Conservation (phyloP, 805 yeast species). For the Yarrowia keelungensis region DNA sequence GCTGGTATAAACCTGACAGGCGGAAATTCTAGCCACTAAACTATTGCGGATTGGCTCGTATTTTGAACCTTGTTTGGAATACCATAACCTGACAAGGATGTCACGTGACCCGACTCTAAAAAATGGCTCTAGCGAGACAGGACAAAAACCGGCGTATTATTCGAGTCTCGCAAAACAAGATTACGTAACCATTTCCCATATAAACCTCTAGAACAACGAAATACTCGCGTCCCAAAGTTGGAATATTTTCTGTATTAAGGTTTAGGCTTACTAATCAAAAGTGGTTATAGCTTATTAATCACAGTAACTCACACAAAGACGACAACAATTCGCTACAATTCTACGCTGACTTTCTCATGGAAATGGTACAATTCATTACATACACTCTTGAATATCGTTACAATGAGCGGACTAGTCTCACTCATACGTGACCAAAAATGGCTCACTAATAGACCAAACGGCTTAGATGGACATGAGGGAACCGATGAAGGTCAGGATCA, state of each 20-base stretch:
- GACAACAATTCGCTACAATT: too few species aligned
- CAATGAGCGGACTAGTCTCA: not conserved
- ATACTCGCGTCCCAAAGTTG: too few species aligned
- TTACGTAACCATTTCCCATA: too few species aligned
- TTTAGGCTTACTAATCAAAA: too few species aligned
- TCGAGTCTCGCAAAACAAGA: too few species aligned
- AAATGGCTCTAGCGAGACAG: too few species aligned
- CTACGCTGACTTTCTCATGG: not conserved
- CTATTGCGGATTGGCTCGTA: constrained; percentile 44
- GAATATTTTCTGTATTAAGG: too few species aligned
- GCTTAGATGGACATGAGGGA: constrained; percentile 78
- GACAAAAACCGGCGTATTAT: not conserved
- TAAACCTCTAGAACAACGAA: too few species aligned
- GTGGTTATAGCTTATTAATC: too few species aligned
- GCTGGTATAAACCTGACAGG: constrained; percentile 47
- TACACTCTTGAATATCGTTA: constrained; percentile 15
- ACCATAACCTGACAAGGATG: not conserved
- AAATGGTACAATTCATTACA: constrained; percentile 19
- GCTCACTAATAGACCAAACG: not conserved
- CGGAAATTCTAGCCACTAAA: constrained; percentile 54
- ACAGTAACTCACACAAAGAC: too few species aligned
- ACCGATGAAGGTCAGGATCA: constrained; percentile 93
- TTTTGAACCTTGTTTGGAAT: not conserved
- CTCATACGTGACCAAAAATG: constrained; percentile 8
- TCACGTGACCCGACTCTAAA: not conserved